These are phyloP conservation scores for Guyanaporus albipodus DNA, from an alignment of 768 basidiomycete genomes.

Conservation along the genomic window DNA sequence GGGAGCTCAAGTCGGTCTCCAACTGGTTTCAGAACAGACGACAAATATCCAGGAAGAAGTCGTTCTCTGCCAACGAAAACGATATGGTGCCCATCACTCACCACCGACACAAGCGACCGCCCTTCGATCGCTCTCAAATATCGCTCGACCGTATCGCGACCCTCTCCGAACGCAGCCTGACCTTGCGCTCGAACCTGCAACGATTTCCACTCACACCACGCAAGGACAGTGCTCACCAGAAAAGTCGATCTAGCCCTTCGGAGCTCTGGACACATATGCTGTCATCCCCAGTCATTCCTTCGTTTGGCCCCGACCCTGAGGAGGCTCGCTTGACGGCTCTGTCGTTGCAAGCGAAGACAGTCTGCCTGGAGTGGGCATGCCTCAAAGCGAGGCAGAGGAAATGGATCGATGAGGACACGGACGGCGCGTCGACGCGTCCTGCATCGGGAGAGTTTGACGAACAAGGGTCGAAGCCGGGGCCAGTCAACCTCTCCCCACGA, in stretches of 20 bases:
- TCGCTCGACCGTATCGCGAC: conserved; percentile 31
- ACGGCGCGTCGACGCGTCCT: conserved; percentile 6
- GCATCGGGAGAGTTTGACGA: conserved; percentile 10
- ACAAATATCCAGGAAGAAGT: conserved; percentile 40
- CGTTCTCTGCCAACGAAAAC: conserved; percentile 23
- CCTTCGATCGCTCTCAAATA: conserved; percentile 23
- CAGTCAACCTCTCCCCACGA: conserved; percentile 12
- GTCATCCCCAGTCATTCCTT: conserved; percentile 24
- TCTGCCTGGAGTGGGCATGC: conserved; percentile 73
- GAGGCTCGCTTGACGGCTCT: conserved; percentile 25
- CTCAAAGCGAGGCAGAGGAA: conserved; percentile 40
- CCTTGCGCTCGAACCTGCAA: conserved; percentile 3
- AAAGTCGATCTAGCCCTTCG: conserved; percentile 9
- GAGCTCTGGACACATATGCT: conserved; percentile 31
- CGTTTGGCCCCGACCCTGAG: conserved; percentile 20
- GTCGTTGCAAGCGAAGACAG: conserved; percentile 35
- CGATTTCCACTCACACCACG: conserved; percentile 28
- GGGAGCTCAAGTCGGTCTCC: conserved; percentile 66
- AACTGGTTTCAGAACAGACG: conserved; percentile 86
- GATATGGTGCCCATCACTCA: too few relatives aligned
- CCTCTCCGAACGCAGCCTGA: conserved; percentile 27
- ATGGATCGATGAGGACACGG: conserved; percentile 22
- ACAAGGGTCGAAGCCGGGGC: conserved; percentile 14
- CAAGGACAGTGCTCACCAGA: conserved; percentile 12
- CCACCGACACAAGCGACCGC: conserved; percentile 6